Evolutionary conservation across 2,329 filamentous ascomycete species (phyloP), one percentile per base, ranked within the genome.

Genomic region (Neurospora sp.): DNA sequence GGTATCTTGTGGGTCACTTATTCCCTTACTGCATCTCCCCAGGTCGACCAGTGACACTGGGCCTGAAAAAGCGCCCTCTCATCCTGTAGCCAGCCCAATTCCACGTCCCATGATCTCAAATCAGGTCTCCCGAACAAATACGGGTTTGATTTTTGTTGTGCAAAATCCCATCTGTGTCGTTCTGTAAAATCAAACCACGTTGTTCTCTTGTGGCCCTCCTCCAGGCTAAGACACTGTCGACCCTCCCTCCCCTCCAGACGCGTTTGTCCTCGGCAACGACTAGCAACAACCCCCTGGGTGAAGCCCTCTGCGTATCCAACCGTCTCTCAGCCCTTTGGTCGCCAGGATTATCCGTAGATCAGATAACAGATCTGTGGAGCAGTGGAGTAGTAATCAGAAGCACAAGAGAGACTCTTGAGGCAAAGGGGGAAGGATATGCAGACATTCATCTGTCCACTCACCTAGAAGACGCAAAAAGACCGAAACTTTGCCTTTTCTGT

Each of bases 11-110:
- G 71, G 69, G 28, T 70, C 66, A 40, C 19, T 42, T 62, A 52
- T 71, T 70, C 70, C 70, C 70, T 71, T 66, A 67, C 67, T 38
- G 71, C 66, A 70, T 71, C 68, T 67, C 68, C 66, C 68, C 68
- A 67, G 67, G 67, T 43, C 38, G 62, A 67, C 38, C 42, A 43
- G 67, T 46, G 46, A 46, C 58, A 62, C 46, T 58, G 46, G 46
- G 28, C 13, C 23, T 10, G 52, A 33, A 62, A 33, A 33, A 62
- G 52, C 23, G 13, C 52, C 52, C 36, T 62, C 13, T n/a, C 52
- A 36, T 62, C 52, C 52, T 62, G 13, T 62, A 62, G 15, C 52
- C 8, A 17, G 28, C 23, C 52, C 52, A 62, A 62, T 33, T 36
- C 52, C 52, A 62, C 28, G 15, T 33, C 52, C 28, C 28, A 36